Percentiles rank a stretch among this genome's conserved stretches.
phyloP scores from a whole-genome alignment of 139 green algal genomes.

The Micractinium sp. region DNA sequence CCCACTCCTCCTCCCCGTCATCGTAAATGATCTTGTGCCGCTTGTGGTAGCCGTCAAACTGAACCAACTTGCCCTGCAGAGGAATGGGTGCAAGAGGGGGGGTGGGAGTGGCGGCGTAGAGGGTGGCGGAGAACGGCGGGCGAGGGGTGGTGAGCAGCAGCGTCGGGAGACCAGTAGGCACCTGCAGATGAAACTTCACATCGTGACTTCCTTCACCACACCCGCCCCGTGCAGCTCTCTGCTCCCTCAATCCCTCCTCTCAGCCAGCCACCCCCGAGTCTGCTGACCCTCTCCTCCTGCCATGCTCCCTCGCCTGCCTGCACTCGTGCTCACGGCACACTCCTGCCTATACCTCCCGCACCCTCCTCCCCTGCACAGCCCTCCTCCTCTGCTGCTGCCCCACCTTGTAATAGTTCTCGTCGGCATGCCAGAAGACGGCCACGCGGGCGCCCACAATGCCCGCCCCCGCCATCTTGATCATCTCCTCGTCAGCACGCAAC shows the following conservation, averaged over 20 bases:
- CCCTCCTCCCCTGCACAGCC: no score
- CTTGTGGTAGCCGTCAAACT: slow-evolving; percentile 62
- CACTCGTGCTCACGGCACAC: neutral
- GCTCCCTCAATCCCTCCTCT: neutral
- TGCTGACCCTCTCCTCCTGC: no score
- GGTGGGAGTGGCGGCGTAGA: neutral
- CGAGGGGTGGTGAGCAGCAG: neutral
- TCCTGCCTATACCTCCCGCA: neutral
- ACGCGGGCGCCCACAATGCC: slow-evolving; percentile 42
- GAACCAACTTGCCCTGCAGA: slow-evolving; percentile 45
- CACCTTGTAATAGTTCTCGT: slow-evolving; percentile 37
- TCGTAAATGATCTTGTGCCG: slow-evolving; percentile 68
- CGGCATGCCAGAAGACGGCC: slow-evolving; percentile 48
- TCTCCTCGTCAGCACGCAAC: slow-evolving; percentile 34
- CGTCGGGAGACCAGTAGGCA: neutral
- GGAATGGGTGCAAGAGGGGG: neutral
- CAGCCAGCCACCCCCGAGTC: no score
- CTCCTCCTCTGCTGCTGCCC: neutral
- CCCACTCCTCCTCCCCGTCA: slow-evolving; percentile 68
- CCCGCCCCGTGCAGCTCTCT: neutral
- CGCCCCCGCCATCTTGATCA: slow-evolving; percentile 22
- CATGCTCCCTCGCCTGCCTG: no score
- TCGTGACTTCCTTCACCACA: neutral
- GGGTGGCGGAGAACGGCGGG: neutral
- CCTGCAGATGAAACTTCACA: neutral